Conservation (phyloP, 2,329 filamentous ascomycete species). For the Microsporum audouinii region DNA sequence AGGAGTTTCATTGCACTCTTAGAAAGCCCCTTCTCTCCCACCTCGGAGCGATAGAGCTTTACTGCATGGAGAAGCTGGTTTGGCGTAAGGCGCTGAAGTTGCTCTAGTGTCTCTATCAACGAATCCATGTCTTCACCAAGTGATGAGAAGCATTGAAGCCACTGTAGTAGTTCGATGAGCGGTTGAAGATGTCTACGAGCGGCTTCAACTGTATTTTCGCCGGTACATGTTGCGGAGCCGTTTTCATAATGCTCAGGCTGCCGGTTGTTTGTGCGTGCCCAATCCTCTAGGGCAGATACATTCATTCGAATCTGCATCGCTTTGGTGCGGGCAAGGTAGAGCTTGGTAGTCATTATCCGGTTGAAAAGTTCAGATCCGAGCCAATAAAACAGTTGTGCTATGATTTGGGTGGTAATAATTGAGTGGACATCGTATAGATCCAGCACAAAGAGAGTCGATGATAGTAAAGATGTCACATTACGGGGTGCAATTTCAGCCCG, state of each 20-base stretch:
- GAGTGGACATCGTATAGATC: constrained; percentile 99
- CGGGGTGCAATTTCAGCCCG: constrained; percentile 83
- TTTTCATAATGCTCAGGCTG: constrained; percentile 93
- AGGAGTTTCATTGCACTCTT: constrained; percentile 86
- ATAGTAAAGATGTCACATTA: constrained; percentile 89
- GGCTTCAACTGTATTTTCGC: constrained; percentile 77
- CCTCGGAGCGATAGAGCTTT: constrained; percentile 86
- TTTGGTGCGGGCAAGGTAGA: constrained; percentile 89
- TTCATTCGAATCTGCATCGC: constrained; percentile 99
- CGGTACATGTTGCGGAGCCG: constrained; percentile 71
- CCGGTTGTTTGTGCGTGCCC: constrained; percentile 85
- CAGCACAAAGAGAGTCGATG: constrained; percentile 89
- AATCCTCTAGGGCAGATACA: constrained; percentile 86
- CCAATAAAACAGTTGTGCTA: constrained; percentile 93
- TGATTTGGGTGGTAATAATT: constrained; percentile 82
- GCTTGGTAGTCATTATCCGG: constrained; percentile 89
- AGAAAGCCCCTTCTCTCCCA: constrained; percentile 82
- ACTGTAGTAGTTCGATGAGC: constrained; percentile 86
- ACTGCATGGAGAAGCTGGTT: constrained; percentile 86
- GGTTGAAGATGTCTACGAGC: constrained; percentile 76
- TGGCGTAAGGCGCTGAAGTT: constrained; percentile 71
- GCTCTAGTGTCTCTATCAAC: constrained; percentile 75
- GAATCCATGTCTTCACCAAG: constrained; percentile 82
- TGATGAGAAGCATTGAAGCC: constrained; percentile 95
- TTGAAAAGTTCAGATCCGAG: constrained; percentile 94